Base-by-base conservation (phyloP, 2,329 filamentous ascomycete genomes). In the Pseudogymnoascus sp. region DNA sequence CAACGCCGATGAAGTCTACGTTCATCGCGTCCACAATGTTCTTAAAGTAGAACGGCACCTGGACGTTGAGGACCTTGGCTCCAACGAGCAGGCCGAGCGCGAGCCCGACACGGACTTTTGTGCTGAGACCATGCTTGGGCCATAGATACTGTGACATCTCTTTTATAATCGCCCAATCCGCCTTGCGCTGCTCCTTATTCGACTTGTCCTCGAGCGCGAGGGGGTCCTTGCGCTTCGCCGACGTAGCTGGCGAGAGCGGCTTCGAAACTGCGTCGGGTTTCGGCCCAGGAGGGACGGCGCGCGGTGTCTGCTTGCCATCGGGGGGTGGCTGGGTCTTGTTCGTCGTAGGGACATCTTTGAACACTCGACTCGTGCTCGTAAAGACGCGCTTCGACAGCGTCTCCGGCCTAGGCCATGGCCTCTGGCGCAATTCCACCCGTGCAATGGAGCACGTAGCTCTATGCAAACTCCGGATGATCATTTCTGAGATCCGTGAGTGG, bases 41-140 rank as follows among this genome's bases (percentile, higher is more conserved):
- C 81, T 97, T 97, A 81, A 99, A 99, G 80, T 97, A 99, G 74
- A 99, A 99, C 0, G 95, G 95, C 56, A 99, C 91, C 78, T 99
- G 92, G 14, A 99, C 95, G 75, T 97, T 99, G 72, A 99, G 81
- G 59, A 96, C 86, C 82, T 99, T 99, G 73, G 92, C 91, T 64
- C 93, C 91, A 21, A 99, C 78, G 38, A 99, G 82, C 66, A 99
- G 78, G 6, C 83, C 85, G 3, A 99, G 83, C n/a, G 93, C 92
- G 59, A 96, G 78, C 9, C 89, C 85, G 36, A 99, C 95, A 66
- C 95, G 87, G 66, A 93, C 78, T 74, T 96, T 91, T 3, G 92
- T 96, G 63, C 87, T 87, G 71, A 90, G 75, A 72, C 89, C 90
- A 75, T 93, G 87, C 79, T 95, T 96, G 21, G 95, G 95, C 95